A percentile compares a stretch with the other conserved stretches of the same genome.
These are phyloP conservation scores for Myxozyma lipomycoides DNA, from an alignment of 805 yeast genomes.

Conservation along the genomic window DNA sequence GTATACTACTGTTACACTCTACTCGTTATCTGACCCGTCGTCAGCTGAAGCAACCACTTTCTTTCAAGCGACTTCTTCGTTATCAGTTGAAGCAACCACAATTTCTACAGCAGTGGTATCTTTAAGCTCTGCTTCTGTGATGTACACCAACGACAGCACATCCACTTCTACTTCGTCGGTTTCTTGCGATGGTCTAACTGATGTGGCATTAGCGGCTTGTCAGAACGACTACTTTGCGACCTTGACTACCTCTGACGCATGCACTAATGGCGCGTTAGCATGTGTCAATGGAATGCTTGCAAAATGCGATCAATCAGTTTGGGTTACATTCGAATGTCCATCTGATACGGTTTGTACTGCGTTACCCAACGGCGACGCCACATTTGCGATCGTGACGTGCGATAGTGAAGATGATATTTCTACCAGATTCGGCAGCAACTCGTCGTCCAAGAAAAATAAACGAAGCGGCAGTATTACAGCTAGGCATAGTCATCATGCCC, in stretches of 20 bases:
- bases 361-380: constrained; percentile 35
- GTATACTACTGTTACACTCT: not conserved
- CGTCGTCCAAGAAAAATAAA: constrained; percentile 3
- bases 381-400: constrained; percentile 16
- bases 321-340: constrained; percentile 59
- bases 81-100: constrained; percentile 25
- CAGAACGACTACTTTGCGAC: constrained; percentile 12
- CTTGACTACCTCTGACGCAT: constrained; percentile 7
- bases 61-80: constrained; percentile 23
- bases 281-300: constrained; percentile 54
- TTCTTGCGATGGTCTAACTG: constrained; percentile 17
- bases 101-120: constrained; percentile 1
- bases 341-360: constrained; percentile 62
- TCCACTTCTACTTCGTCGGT: constrained; percentile 1
- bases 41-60: not conserved
- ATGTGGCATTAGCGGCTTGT: constrained; percentile 17
- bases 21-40: not conserved
- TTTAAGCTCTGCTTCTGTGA: not conserved
- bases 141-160: not conserved
- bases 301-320: constrained; percentile 52
- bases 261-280: constrained; percentile 47
- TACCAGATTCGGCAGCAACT: constrained; percentile 4
- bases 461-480: not conserved
- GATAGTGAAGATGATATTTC: constrained; percentile 21
- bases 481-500: constrained; percentile 1